These are phyloP conservation scores for Penicillium sp. DNA, from an alignment of 2,329 filamentous ascomycete species.

Conservation along the genomic window DNA sequence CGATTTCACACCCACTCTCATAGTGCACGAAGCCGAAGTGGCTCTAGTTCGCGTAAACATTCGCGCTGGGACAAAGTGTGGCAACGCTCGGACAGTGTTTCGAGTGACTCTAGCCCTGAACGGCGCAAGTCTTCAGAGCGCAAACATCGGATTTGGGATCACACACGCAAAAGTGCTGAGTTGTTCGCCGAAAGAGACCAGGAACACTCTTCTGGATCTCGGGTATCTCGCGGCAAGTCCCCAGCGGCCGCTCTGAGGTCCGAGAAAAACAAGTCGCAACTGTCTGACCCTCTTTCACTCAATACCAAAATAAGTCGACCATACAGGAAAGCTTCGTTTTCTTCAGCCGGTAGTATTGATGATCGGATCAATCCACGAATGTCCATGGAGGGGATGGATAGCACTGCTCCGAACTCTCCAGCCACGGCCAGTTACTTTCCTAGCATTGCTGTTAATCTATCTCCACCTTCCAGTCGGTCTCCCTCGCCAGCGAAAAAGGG, in stretches of 20 bases:
- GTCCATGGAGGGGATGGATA: constrained; percentile 51
- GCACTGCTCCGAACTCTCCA: constrained; percentile 48
- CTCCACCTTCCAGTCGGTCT: constrained; percentile 65
- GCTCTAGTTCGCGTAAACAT: constrained; percentile 53
- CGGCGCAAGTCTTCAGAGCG: constrained; percentile 15
- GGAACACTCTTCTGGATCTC: constrained; percentile 12
- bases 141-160: constrained; percentile 9
- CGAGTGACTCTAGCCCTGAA: constrained; percentile 61
- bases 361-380: constrained; percentile 37
- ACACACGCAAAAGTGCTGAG: constrained; percentile 18
- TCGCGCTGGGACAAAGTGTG: constrained; percentile 60
- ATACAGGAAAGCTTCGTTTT: constrained; percentile 58
- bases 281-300: constrained; percentile 5
- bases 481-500: constrained; percentile 67
- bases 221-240: constrained; percentile 13
- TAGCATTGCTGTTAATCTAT: constrained; percentile 65
- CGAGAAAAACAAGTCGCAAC: constrained; percentile 10
- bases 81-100: constrained; percentile 56
- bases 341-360: constrained; percentile 54
- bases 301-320: constrained; percentile 30
- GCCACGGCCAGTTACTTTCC: constrained; percentile 54
- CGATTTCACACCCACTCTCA: constrained; percentile 63
- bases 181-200: constrained; percentile 7
- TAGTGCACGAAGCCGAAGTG: constrained; percentile 59
- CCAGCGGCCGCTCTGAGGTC: not conserved